Evolutionary conservation across 805 yeast genomes (phyloP).

Genomic region (Candida railenensis): DNA sequence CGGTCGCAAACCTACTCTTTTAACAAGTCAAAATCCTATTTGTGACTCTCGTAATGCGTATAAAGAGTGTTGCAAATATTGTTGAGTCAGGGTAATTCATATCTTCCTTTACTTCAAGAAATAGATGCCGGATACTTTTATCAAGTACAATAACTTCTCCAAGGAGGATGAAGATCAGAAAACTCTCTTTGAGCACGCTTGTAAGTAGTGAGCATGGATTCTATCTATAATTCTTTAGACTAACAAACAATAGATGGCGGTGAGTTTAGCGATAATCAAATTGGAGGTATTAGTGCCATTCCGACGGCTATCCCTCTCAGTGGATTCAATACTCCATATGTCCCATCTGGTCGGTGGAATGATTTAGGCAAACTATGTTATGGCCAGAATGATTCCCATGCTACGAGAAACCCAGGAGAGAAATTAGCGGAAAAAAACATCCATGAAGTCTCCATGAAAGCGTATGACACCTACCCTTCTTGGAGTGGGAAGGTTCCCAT

Average conservation of each 20-base stretch:
- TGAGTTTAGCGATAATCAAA: background rate
- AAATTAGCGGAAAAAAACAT: constrained; percentile 39
- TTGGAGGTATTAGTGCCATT: background rate
- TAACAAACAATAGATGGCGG: background rate
- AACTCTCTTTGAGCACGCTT: background rate
- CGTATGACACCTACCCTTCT: constrained; percentile 44
- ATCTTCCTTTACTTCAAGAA: too few relatives aligned
- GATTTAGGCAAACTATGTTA: background rate
- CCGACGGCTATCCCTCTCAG: constrained; percentile 23
- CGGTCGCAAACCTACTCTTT: background rate
- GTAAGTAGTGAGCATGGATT: too few relatives aligned
- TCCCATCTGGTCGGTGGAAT: constrained; percentile 42
- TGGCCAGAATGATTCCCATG: background rate
- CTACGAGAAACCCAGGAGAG: constrained; percentile 28
- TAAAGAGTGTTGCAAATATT: background rate
- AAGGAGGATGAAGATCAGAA: background rate
- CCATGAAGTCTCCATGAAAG: constrained; percentile 34
- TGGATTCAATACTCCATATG: constrained; percentile 45
- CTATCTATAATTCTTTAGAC: too few relatives aligned
- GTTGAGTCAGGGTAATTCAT: background rate
- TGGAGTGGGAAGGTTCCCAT: constrained; percentile 54
- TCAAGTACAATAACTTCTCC: background rate
- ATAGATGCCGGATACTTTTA: background rate
- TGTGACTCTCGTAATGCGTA: background rate
- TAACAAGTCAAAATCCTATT: background rate